These are phyloP conservation scores for Truncatella angustata DNA, from an alignment of 2,329 filamentous ascomycete species.

Conservation along the genomic window DNA sequence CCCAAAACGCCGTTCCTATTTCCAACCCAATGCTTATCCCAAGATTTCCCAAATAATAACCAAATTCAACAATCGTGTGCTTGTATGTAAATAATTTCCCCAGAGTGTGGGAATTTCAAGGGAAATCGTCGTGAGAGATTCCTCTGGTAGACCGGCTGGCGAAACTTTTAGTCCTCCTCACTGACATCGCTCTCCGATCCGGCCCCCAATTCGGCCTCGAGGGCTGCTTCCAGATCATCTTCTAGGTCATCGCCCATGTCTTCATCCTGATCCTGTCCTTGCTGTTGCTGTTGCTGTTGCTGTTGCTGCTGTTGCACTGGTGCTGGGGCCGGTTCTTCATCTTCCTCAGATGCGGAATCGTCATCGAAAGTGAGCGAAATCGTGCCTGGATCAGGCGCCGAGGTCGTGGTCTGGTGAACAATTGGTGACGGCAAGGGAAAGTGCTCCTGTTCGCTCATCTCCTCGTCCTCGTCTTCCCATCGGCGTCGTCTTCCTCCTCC, in stretches of 20 bases:
- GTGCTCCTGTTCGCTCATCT: conserved; percentile 33
- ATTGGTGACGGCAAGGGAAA: conserved; percentile 56
- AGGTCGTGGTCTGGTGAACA: conserved; percentile 33
- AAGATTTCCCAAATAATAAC: no score
- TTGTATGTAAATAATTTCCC: no score
- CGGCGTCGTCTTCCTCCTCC: conserved; percentile 39
- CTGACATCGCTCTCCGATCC: conserved; percentile 30
- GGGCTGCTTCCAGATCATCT: conserved; percentile 19
- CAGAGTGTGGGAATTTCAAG: no score
- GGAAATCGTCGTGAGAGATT: no score
- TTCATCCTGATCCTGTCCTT: conserved; percentile 20
- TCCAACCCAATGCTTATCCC: no score
- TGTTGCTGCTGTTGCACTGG: background rate
- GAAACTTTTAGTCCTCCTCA: conserved; percentile 25
- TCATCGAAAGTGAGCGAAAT: conserved; percentile 21
- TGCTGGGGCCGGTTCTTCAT: conserved; percentile 28
- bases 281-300: no score
- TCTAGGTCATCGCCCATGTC: conserved; percentile 32
- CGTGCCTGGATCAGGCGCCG: conserved; percentile 12
- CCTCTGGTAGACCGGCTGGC: no score
- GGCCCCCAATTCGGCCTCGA: conserved; percentile 24
- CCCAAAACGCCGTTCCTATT: no score
- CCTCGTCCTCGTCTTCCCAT: conserved; percentile 45
- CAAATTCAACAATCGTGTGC: no score
- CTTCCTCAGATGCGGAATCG: conserved; percentile 25